Conservation (phyloP, 768 basidiomycete genomes). For the Vararia minispora region DNA sequence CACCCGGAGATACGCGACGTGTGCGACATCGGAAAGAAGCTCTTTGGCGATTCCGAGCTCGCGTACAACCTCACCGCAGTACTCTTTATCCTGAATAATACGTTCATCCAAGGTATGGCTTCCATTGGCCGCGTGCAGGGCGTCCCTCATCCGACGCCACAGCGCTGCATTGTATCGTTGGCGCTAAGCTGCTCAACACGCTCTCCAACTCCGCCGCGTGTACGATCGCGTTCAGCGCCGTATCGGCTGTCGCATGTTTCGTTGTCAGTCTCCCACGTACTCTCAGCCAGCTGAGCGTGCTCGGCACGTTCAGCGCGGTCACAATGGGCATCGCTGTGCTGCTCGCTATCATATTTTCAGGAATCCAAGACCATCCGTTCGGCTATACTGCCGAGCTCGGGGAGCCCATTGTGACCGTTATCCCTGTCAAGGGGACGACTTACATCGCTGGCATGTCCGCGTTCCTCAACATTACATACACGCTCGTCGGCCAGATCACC, state of each 20-base stretch:
- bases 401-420: conserved; percentile 26
- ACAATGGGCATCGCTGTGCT: conserved; percentile 38
- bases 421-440: conserved; percentile 27
- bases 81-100: conserved; percentile 45
- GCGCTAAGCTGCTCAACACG: conserved; percentile 35
- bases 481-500: conserved; percentile 33
- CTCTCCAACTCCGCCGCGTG: conserved; percentile 29
- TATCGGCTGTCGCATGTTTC: conserved; percentile 29
- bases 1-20: conserved; percentile 39
- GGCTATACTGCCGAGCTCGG: conserved; percentile 29
- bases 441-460: conserved; percentile 32
- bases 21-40: conserved; percentile 37
- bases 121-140: neutral
- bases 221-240: conserved; percentile 28
- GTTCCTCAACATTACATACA: conserved; percentile 36
- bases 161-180: conserved; percentile 36
- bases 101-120: conserved; percentile 36
- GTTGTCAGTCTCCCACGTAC: conserved; percentile 33
- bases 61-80: conserved; percentile 40
- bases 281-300: conserved; percentile 26
- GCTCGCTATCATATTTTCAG: conserved; percentile 30
- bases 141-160: neutral
- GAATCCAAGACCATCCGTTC: conserved; percentile 29
- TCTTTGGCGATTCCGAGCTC: conserved; percentile 34
- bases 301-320: conserved; percentile 29